phyloP scores from a whole-genome alignment of 2,329 filamentous ascomycete genomes.

The Gaeumannomyces tritici region DNA sequence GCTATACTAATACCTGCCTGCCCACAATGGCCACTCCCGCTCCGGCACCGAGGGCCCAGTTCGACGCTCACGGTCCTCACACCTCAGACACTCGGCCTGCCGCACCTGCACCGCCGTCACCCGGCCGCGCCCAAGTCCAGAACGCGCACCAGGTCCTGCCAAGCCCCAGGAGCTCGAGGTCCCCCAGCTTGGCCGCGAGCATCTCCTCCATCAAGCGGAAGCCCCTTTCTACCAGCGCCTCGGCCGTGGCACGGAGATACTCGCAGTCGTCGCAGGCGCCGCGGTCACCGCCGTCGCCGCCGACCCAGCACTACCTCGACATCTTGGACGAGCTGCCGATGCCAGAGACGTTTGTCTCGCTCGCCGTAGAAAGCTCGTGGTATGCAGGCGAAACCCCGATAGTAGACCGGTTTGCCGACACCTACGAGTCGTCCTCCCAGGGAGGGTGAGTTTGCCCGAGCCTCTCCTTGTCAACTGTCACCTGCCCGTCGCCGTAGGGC shows the following conservation, averaged over 20 bases:
- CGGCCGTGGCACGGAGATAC: conserved; percentile 38
- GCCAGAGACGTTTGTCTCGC: conserved; percentile 23
- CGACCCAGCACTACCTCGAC: conserved; percentile 25
- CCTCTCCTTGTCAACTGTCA: background rate
- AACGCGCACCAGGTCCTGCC: conserved; percentile 8
- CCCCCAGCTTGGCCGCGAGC: conserved; percentile 17
- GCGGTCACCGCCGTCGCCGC: background rate
- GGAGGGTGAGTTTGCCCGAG: background rate
- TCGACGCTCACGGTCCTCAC: background rate
- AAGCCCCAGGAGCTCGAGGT: conserved; percentile 19
- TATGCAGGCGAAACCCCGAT: conserved; percentile 51
- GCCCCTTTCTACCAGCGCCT: conserved; percentile 47
- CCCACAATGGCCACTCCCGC: background rate
- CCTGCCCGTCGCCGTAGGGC: conserved; percentile 2
- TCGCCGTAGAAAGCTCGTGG: conserved; percentile 14
- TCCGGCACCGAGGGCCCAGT: background rate
- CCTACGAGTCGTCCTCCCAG: conserved; percentile 5
- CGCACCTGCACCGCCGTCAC: background rate
- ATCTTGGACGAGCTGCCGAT: conserved; percentile 30
- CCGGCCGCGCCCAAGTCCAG: background rate
- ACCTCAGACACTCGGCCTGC: conserved; percentile 1
- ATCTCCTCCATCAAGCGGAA: conserved; percentile 43
- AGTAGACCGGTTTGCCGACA: conserved; percentile 45
- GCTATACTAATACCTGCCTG: background rate
- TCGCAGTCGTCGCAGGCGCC: conserved; percentile 16